These are phyloP conservation scores for Endothia cerciana DNA, from an alignment of 2,329 filamentous ascomycete genomes.

Conservation along the genomic window DNA sequence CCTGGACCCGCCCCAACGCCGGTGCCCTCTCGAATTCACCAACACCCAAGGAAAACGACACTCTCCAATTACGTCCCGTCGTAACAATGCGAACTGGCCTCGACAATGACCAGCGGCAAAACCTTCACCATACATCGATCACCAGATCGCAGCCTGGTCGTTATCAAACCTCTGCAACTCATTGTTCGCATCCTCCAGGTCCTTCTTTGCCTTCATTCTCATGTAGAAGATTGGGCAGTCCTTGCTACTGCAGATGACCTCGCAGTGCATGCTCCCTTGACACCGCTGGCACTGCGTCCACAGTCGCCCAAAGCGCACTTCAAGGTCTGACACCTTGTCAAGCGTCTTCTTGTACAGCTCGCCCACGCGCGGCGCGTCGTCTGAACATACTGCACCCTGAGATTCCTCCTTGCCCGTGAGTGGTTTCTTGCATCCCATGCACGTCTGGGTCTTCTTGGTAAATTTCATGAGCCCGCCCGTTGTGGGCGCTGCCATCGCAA, in stretches of 20 bases:
- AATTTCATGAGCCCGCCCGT: slow-evolving; percentile 98
- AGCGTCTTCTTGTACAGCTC: slow-evolving; percentile 94
- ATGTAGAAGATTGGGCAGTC: slow-evolving; percentile 99
- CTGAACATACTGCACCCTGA: slow-evolving; percentile 82
- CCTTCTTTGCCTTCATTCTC: slow-evolving; percentile 99
- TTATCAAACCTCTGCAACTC: slow-evolving; percentile 89
- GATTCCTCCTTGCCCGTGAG: slow-evolving; percentile 78
- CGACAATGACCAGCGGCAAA: not conserved
- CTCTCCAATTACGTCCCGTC: not conserved
- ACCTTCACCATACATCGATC: slow-evolving; percentile 27
- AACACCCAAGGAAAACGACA: not conserved
- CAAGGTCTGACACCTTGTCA: slow-evolving; percentile 85
- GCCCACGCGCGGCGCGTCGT: slow-evolving; percentile 82
- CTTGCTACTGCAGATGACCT: slow-evolving; percentile 94
- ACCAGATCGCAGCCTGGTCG: slow-evolving; percentile 72
- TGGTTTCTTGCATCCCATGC: slow-evolving; percentile 99
- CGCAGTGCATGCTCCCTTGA: slow-evolving; percentile 96
- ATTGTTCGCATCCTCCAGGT: slow-evolving; percentile 91
- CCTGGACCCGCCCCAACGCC: not conserved
- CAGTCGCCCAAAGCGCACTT: slow-evolving; percentile 87
- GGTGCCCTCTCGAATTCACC: not conserved
- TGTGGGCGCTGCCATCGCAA: slow-evolving; percentile 87
- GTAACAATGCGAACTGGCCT: not conserved
- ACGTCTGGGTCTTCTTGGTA: slow-evolving; percentile 95
- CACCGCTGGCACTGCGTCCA: slow-evolving; percentile 99